Evolutionary conservation across 805 yeast genomes (phyloP).

Genomic region (Yarrowia hollandica): DNA sequence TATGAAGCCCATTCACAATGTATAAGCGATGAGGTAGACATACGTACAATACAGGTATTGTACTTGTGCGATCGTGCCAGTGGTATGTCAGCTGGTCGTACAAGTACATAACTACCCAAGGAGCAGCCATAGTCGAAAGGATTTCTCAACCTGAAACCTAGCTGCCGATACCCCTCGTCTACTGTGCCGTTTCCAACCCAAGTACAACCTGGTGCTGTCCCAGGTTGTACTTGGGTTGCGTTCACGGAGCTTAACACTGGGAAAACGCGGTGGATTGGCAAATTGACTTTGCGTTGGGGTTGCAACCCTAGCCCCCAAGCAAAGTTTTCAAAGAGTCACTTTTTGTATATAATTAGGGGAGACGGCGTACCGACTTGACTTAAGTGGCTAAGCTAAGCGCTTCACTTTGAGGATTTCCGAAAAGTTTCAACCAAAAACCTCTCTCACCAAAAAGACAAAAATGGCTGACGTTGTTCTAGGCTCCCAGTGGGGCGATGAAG

Average conservation of each 20-base stretch:
- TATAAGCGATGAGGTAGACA: background rate
- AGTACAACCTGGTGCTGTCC: conserved; percentile 5
- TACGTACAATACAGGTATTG: too few relatives aligned
- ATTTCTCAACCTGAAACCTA: too few relatives aligned
- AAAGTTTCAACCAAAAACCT: conserved; percentile 1
- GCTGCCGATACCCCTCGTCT: background rate
- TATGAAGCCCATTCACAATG: background rate
- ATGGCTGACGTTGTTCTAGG: conserved; percentile 95
- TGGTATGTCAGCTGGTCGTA: too few relatives aligned
- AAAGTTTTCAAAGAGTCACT: conserved; percentile 28
- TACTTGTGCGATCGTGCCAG: too few relatives aligned
- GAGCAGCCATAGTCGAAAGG: too few relatives aligned
- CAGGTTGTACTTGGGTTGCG: conserved; percentile 27
- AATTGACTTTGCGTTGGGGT: background rate
- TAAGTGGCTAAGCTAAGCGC: conserved; percentile 29
- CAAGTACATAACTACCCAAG: too few relatives aligned
- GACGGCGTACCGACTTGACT: background rate
- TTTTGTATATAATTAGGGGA: conserved; percentile 6
- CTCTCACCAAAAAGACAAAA: background rate
- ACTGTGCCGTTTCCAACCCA: background rate
- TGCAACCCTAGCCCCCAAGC: conserved; percentile 10
- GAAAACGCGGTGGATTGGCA: conserved; percentile 10
- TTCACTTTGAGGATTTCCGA: conserved; percentile 1
- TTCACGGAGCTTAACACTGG: conserved; percentile 1
- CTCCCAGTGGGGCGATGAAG: conserved; percentile 99